Evolutionary conservation across 345 rosid species (phyloP), one percentile per base, ranked within the genome.

Genomic region (Hirschfeldia incana): DNA sequence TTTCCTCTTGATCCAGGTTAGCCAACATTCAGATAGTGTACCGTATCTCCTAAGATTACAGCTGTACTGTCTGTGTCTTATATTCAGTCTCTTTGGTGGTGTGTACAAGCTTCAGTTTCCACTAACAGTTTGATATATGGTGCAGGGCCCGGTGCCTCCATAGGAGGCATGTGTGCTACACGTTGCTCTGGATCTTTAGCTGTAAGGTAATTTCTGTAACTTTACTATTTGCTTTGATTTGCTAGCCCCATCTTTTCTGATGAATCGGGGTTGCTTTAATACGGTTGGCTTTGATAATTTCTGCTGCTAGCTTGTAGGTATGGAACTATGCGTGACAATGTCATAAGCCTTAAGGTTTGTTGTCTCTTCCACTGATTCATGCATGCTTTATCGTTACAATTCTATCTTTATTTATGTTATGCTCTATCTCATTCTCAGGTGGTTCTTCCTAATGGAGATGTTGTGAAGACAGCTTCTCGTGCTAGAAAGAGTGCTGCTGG

Each of bases 401-500:
- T 72, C 57, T 72, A 3, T 51, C 44, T 75, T 36, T 72, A 70
- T 84, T 85, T 49, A 86, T 59, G 70, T 33, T 55, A n/a, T 72
- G 53, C 66, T 65, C 76, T 21, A 65, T 78, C 67, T 37, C 89
- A 91, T 97, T 78, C 70, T 36, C 89, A 91, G 98, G 94, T 90
- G 29, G 95, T 89, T 83, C 97, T 91, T 86, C 88, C 95, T 53
- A 85, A 88, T 85, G 98, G 98, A 82, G 92, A 88, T 85, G 82
- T 94, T 74, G 92, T 94, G 53, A 94, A 92, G 89, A 92, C 98
- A 79, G 97, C 97, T 82, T 94, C 98, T 58, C 93, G 97, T 79
- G 98, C 97, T 76, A 88, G 97, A 83, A 94, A 94, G 84, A 92
- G 98, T 87, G 86, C 97, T 83, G 97, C 98, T 37, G 98, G 97